Percentiles rank a stretch among this genome's conserved stretches.
phyloP scores from a whole-genome alignment of 2,329 filamentous ascomycete genomes.

The Phaeosphaeriaceae sp. region DNA sequence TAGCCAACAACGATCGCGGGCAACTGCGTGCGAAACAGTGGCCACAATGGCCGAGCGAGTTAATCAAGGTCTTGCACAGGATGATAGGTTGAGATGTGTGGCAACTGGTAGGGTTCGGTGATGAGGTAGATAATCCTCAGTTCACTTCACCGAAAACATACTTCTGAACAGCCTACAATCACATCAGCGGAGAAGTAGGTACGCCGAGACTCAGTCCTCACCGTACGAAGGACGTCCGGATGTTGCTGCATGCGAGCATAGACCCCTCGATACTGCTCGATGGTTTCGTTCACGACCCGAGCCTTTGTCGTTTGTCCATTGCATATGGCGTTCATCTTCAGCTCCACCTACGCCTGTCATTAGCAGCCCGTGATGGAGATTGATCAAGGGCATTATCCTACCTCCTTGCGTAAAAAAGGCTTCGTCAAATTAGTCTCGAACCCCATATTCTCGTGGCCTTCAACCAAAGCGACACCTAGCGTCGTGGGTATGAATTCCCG shows the following conservation, averaged over 20 bases:
- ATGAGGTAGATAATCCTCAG: conserved; percentile 41
- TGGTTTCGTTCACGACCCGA: conserved; percentile 79
- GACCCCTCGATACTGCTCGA: conserved; percentile 85
- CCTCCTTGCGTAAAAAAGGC: conserved; percentile 91
- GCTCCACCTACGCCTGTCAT: conserved; percentile 70
- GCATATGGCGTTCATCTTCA: conserved; percentile 96
- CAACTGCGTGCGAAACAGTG: no score
- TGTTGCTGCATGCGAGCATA: conserved; percentile 82
- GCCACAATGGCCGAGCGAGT: no score
- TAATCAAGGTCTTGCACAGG: no score
- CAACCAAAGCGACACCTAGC: conserved; percentile 89
- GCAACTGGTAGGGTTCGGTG: no score
- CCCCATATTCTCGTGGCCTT: conserved; percentile 94
- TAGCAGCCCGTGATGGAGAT: conserved; percentile 8
- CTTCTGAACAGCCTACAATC: conserved; percentile 47
- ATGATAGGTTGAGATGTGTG: no score
- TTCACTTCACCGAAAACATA: conserved; percentile 46
- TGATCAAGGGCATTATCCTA: conserved; percentile 28
- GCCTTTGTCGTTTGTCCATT: conserved; percentile 78
- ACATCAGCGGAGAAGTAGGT: conserved; percentile 16
- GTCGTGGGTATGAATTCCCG: conserved; percentile 93
- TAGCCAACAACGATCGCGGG: no score
- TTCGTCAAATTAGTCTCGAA: conserved; percentile 93
- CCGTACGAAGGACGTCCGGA: conserved; percentile 66
- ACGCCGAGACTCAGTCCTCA: conserved; percentile 41